Evolutionary conservation across 1,284 basidiomycete genomes (phyloP), one percentile per base, ranked within the genome.

Genomic region (Abortiporus biennis): DNA sequence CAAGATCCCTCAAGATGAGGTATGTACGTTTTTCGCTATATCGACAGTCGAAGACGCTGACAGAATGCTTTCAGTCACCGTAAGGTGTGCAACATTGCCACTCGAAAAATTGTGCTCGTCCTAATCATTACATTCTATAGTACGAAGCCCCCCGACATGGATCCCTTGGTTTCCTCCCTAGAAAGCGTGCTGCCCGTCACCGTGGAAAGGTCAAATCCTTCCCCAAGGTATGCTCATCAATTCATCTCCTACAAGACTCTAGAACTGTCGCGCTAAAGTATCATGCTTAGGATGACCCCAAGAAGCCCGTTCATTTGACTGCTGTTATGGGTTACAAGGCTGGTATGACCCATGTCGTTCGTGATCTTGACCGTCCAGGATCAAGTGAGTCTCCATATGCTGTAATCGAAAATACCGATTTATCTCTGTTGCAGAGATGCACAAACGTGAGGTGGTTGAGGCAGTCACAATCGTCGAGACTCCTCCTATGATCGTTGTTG

Each of bases 251-350:
- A n/a, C 8, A 29, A 29, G 27, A n/a, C 27, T n/a, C n/a, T 29
- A 29, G 8, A 9, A 9, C 9, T n/a, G 8, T n/a, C 8, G 27
- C 8, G 8, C n/a, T n/a, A 8, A n/a, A 29, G 9, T 29, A 8
- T n/a, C 9, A 9, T 8, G n/a, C 48, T 12, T 61, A 96, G 93
- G 96, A 99, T 82, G 95, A 99, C 78, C 80, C 92, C 69, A 98
- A 94, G 82, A 98, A 98, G 74, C 93, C 92, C 46, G 92, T 97
- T 51, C 96, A 99, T 74, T 80, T 99, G 69, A 99, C 96, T 59
- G 96, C 96, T 56, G 76, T 89, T 67, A 84, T 99, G 83, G 96
- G 95, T 58, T 99, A 97, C 89, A 99, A 99, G 84, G 96, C 95
- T 56, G 96, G 96, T 64, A 99, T 99, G 96, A 97, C 93, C 71